phyloP scores from a whole-genome alignment of 805 yeast species.

The Kuraishia molischiana region DNA sequence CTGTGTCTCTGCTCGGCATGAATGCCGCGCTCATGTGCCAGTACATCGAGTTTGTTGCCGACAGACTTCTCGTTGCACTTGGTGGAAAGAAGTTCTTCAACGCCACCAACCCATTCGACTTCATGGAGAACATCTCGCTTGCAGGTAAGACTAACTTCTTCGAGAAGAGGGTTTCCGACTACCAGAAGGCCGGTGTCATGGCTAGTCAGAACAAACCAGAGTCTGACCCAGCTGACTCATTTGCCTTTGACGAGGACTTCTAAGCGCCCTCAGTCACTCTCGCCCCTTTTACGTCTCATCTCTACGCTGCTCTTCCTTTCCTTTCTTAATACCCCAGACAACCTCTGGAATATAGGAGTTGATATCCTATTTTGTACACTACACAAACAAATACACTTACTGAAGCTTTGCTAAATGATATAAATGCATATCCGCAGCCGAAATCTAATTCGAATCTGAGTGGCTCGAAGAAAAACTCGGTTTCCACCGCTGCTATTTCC shows the following conservation, averaged over 20 bases:
- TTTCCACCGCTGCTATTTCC: too few relatives aligned
- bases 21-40: constrained; percentile 90
- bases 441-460: too few relatives aligned
- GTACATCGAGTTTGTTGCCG: constrained; percentile 96
- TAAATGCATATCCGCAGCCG: too few relatives aligned
- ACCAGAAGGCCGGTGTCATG: constrained; percentile 99
- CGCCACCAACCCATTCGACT: constrained; percentile 90
- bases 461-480: too few relatives aligned
- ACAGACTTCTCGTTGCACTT: constrained; percentile 81
- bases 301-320: too few relatives aligned
- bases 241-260: constrained; percentile 90
- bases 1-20: constrained; percentile 91
- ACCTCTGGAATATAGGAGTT: too few relatives aligned
- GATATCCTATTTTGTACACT: too few relatives aligned
- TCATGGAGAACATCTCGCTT: constrained; percentile 96
- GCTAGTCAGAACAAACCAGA: constrained; percentile 45
- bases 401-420: too few relatives aligned
- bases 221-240: constrained; percentile 33
- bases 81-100: constrained; percentile 88
- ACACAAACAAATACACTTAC: too few relatives aligned
- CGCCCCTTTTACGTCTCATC: neutral
- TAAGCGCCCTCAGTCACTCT: constrained; percentile 22
- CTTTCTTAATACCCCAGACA: too few relatives aligned
- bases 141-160: constrained; percentile 99
- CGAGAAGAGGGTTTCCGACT: constrained; percentile 97